Evolutionary conservation across 352 stramenopile species (phyloP).

Genomic region (Pythium vanterpoolii): DNA sequence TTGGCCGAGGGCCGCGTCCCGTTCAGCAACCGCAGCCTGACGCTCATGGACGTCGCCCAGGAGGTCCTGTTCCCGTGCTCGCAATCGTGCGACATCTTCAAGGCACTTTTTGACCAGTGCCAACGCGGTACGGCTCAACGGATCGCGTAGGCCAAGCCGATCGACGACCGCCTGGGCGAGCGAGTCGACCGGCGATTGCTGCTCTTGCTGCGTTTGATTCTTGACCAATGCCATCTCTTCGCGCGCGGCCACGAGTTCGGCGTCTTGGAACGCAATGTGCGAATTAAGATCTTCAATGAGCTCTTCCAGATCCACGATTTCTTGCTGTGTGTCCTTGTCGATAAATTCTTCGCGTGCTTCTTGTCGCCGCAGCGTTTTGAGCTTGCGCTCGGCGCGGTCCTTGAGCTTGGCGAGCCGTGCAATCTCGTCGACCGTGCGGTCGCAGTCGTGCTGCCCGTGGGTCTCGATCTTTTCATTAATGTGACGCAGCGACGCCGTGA

Average conservation of each 20-base stretch:
- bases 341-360: conserved; percentile 55
- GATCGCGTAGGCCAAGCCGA: conserved; percentile 18
- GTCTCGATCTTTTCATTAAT: conserved; percentile 65
- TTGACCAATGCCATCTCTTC: conserved; percentile 57
- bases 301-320: conserved; percentile 67
- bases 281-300: conserved; percentile 77
- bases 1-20: conserved; percentile 44
- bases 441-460: too few relatives aligned
- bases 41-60: conserved; percentile 20
- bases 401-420: conserved; percentile 68
- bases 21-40: conserved; percentile 17
- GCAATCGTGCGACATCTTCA: conserved; percentile 47
- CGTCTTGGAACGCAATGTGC: conserved; percentile 81
- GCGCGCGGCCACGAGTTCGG: conserved; percentile 48
- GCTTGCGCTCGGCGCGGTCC: conserved; percentile 62
- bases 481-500: conserved; percentile 49
- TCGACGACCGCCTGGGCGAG: conserved; percentile 30
- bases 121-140: neutral
- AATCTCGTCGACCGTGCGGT: conserved; percentile 58
- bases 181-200: conserved; percentile 46
- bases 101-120: conserved; percentile 47
- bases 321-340: conserved; percentile 59
- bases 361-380: conserved; percentile 37
- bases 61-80: conserved; percentile 44
- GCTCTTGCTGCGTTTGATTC: conserved; percentile 31